phyloP scores from a whole-genome alignment of 805 yeast species.

The Blastobotrys americana region DNA sequence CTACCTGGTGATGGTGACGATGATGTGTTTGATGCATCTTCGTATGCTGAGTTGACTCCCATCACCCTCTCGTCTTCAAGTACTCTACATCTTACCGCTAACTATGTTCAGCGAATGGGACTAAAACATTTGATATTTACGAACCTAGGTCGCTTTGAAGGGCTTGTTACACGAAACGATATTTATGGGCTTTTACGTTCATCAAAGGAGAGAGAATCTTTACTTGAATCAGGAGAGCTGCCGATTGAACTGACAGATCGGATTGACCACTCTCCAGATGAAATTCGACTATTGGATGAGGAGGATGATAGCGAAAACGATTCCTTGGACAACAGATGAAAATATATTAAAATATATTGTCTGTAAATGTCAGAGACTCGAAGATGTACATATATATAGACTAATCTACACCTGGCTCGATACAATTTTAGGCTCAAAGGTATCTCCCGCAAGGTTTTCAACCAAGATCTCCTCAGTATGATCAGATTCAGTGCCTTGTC shows the following conservation, averaged over 20 bases:
- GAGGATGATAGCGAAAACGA: too few relatives aligned
- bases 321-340: too few relatives aligned
- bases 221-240: neutral
- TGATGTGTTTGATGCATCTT: constrained; percentile 8
- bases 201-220: neutral
- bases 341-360: too few relatives aligned
- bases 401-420: too few relatives aligned
- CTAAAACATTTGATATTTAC: constrained; percentile 30
- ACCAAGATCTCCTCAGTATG: too few relatives aligned
- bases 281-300: neutral
- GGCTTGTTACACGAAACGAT: constrained; percentile 34
- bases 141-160: constrained; percentile 28
- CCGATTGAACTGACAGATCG: too few relatives aligned
- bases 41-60: constrained; percentile 25
- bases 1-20: constrained; percentile 11
- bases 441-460: too few relatives aligned
- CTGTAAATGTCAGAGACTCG: too few relatives aligned
- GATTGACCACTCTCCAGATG: neutral
- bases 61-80: constrained; percentile 28
- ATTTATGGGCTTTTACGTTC: constrained; percentile 11
- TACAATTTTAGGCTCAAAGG: too few relatives aligned
- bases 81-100: constrained; percentile 32
- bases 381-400: too few relatives aligned
- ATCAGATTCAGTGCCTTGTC: too few relatives aligned
- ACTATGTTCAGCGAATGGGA: constrained; percentile 36